These are phyloP conservation scores for Sarocladiaceae sp. DNA, from an alignment of 2,329 filamentous ascomycete species.

Conservation along the genomic window DNA sequence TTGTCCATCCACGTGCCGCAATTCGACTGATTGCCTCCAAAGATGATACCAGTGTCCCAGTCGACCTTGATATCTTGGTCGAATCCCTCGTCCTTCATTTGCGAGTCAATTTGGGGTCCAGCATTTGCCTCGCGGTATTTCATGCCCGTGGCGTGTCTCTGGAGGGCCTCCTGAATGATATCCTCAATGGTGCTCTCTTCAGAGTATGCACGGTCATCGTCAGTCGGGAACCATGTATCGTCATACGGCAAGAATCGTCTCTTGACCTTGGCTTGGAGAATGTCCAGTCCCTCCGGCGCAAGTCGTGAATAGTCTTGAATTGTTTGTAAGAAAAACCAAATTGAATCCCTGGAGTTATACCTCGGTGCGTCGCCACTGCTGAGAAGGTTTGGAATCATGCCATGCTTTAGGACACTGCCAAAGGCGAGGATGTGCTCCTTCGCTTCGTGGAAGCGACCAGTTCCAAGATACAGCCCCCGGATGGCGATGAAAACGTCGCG, in stretches of 20 bases:
- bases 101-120: constrained; percentile 76
- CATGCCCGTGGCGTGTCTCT: constrained; percentile 84
- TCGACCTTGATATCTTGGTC: constrained; percentile 87
- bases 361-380: constrained; percentile 78
- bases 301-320: constrained; percentile 89
- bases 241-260: constrained; percentile 91
- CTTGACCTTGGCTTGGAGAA: constrained; percentile 72
- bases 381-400: constrained; percentile 94
- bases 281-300: constrained; percentile 65
- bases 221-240: constrained; percentile 82
- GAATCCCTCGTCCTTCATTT: constrained; percentile 92
- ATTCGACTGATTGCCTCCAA: constrained; percentile 89
- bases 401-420: constrained; percentile 92
- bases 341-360: constrained; percentile 92
- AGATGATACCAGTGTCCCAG: constrained; percentile 83
- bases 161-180: constrained; percentile 86
- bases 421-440: constrained; percentile 93
- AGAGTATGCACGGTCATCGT: constrained; percentile 82
- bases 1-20: constrained; percentile 99
- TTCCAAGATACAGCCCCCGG: constrained; percentile 84
- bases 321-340: constrained; percentile 96
- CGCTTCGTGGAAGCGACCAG: constrained; percentile 80
- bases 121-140: constrained; percentile 94
- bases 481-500: constrained; percentile 95
- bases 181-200: constrained; percentile 77